These are phyloP conservation scores for Phytophthora citrophthora DNA, from an alignment of 352 stramenopile genomes.

Conservation along the genomic window DNA sequence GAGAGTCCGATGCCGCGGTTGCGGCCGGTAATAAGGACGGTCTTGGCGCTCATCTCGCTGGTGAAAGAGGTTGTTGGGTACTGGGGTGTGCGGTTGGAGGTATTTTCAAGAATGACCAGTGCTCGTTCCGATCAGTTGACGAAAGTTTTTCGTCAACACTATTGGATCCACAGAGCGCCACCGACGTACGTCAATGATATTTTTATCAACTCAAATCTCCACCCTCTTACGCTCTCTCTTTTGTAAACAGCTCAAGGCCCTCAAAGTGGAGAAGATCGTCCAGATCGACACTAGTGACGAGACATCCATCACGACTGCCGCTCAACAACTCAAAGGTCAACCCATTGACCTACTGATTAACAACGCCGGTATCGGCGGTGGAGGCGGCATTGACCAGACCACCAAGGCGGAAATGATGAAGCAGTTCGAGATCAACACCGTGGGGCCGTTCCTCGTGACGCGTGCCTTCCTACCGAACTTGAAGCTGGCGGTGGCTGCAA, in stretches of 20 bases:
- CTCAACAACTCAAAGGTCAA: constrained; percentile 42
- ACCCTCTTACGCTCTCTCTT: background rate
- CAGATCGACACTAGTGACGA: constrained; percentile 38
- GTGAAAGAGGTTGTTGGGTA: background rate
- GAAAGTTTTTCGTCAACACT: constrained; percentile 2
- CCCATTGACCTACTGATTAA: constrained; percentile 56
- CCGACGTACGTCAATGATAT: constrained; percentile 7
- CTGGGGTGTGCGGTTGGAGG: background rate
- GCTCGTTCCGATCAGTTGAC: no score
- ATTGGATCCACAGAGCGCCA: constrained; percentile 6
- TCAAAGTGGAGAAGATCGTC: constrained; percentile 23
- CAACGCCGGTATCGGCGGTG: constrained; percentile 56
- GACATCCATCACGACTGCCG: constrained; percentile 40
- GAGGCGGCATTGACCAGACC: constrained; percentile 35
- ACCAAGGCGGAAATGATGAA: constrained; percentile 51
- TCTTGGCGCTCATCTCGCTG: constrained; percentile 34
- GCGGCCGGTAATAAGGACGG: constrained; percentile 59
- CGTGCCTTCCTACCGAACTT: constrained; percentile 51
- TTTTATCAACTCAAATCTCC: background rate
- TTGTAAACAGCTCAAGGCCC: constrained; percentile 19
- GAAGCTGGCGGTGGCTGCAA: constrained; percentile 32
- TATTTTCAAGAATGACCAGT: constrained; percentile 12
- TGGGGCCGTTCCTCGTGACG: constrained; percentile 60
- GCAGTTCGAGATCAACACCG: constrained; percentile 63
- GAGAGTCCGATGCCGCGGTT: constrained; percentile 55